Evolutionary conservation across 164 flowering plant species (phyloP).

Genomic region (Annona squamosa): DNA sequence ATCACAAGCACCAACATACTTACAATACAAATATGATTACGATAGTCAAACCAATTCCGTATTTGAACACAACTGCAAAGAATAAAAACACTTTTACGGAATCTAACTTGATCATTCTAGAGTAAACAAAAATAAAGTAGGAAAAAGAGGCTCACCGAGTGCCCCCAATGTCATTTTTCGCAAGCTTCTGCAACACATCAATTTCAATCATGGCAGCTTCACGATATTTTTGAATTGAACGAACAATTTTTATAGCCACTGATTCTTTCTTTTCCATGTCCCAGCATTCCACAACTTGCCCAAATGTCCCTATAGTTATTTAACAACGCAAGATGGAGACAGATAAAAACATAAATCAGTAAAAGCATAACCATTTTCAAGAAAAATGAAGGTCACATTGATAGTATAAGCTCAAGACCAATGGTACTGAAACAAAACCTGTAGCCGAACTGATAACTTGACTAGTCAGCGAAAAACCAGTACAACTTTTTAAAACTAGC

Average conservation of each 20-base stretch:
- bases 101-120: constrained; percentile 25
- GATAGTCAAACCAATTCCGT: constrained; percentile 99
- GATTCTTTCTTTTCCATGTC: constrained; percentile 69
- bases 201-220: constrained; percentile 98
- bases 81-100: constrained; percentile 54
- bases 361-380: neutral
- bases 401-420: neutral
- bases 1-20: constrained; percentile 53
- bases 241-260: constrained; percentile 88
- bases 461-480: too few species aligned
- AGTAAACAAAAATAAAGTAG: constrained; percentile 8
- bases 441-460: neutral
- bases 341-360: neutral
- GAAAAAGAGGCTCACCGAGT: constrained; percentile 46
- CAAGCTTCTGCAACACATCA: constrained; percentile 77
- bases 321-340: neutral
- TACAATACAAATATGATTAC: constrained; percentile 99
- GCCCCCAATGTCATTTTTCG: constrained; percentile 65
- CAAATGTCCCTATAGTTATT: constrained; percentile 70
- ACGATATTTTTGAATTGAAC: constrained; percentile 76
- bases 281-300: constrained; percentile 87
- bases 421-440: too few species aligned
- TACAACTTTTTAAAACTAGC: too few species aligned
- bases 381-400: neutral
- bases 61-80: constrained; percentile 99